Percentiles rank a stretch among this genome's conserved stretches.
These are phyloP conservation scores for Nannochloris sp. DNA, from an alignment of 139 green algal species.

Conservation along the genomic window DNA sequence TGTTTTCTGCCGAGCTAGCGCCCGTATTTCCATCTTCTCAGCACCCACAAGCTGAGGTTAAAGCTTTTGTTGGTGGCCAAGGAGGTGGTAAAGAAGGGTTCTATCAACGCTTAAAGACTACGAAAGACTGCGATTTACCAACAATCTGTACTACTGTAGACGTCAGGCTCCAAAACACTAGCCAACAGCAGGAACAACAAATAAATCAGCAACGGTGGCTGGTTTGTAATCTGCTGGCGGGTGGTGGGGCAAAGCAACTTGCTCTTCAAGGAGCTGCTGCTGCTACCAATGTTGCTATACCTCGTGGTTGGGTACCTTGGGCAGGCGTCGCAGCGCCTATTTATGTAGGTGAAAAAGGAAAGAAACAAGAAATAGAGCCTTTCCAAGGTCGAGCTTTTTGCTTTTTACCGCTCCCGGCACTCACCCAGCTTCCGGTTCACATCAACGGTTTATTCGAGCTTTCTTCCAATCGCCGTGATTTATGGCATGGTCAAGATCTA, in stretches of 20 bases:
- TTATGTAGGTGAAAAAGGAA: too few species aligned
- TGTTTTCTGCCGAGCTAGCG: not conserved
- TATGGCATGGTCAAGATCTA: conserved; percentile 51
- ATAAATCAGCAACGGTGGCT: conserved; percentile 35
- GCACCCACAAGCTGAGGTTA: not conserved
- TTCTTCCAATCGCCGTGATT: conserved; percentile 57
- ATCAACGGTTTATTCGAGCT: conserved; percentile 83
- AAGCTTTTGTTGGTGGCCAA: not conserved
- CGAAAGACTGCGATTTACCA: not conserved
- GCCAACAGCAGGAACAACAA: not conserved
- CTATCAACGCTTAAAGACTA: not conserved
- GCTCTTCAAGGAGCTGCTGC: conserved; percentile 23
- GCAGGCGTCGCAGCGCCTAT: conserved; percentile 55
- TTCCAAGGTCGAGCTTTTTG: conserved; percentile 58
- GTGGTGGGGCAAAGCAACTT: conserved; percentile 25
- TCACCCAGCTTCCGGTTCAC: conserved; percentile 58
- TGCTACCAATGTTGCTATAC: too few species aligned
- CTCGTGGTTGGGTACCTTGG: conserved; percentile 55
- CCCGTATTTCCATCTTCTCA: too few species aligned
- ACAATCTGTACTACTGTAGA: not conserved
- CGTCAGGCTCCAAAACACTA: too few species aligned
- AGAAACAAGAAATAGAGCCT: too few species aligned
- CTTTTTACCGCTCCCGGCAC: conserved; percentile 71
- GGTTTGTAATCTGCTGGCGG: conserved; percentile 44
- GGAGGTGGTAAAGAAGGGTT: not conserved